Evolutionary conservation across 2,329 filamentous ascomycete species (phyloP), one percentile per base, ranked within the genome.

Genomic region (Alternaria triticimaculans): DNA sequence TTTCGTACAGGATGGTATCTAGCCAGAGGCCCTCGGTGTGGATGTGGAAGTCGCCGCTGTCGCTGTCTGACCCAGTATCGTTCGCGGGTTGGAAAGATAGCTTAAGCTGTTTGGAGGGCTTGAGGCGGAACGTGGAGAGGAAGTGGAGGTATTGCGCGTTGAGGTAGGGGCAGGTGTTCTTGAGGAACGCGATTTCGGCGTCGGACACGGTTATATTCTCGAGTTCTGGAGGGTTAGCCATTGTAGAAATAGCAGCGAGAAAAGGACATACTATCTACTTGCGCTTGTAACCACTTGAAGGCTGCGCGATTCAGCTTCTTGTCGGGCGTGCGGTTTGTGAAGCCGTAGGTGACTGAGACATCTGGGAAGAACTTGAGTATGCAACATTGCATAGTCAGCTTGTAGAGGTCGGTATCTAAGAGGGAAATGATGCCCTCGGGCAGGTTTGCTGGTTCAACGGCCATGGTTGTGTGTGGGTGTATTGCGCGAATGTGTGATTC

Each of bases 1-100:
- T 97, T 82, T 99, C 96, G 82, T 99, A 99, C 23, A 99, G 87
- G 62, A 99, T 99, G 0, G 96, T 98, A 71, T 97, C 94, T 9
- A 93, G 87, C 96, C 96, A 99, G 58, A 89, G 84, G 10, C 96
- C 96, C 71, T 89, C 89, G 67, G 96, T 90, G 44, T 88, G 84
- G 67, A 98, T 89, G 70, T 90, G 84, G 54, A 97, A 83, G 63
- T 94, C 90, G 46, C 96, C 96, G 46, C 90, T 72, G 41, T 81
- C 77, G 62, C 90, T 89, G 63, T 92, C 90, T 3, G 88, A 84
- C 21, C 87, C 88, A 0, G 87, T 89, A 71, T 92, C 84, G 5
- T 80, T 71, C 0, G 65, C 69, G 3, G 86, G 82, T 0, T 76
- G 82, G 77, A 97, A 97, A 1, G 85, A 88, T 12, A 93, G 84